Evolutionary conservation across 257 asterid species (phyloP).

Genomic region (Nicotiana attenuata): DNA sequence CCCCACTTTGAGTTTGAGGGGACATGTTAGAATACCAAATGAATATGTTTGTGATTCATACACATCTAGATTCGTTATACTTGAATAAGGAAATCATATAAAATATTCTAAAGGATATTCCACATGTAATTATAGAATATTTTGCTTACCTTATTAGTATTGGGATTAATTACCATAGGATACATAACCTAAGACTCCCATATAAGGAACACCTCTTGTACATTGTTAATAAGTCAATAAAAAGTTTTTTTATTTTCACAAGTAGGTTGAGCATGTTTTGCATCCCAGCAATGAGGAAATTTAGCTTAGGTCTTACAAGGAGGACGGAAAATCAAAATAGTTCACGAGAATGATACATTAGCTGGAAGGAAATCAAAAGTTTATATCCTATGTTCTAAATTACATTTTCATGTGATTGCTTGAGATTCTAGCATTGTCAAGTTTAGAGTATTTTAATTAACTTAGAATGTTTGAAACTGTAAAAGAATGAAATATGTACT

Average conservation of each 20-base stretch:
- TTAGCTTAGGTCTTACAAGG: not conserved
- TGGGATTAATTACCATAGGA: not conserved
- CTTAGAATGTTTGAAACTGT: not conserved
- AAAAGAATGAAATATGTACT: not conserved
- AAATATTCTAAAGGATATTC: not conserved
- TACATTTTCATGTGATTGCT: not conserved
- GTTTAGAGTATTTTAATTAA: not conserved
- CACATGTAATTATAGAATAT: not conserved
- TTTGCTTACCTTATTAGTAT: not conserved
- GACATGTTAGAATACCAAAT: not conserved
- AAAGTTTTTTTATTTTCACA: not conserved
- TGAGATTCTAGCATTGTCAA: not conserved
- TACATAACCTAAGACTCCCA: not conserved
- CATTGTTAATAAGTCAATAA: not conserved
- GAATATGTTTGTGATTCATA: not conserved
- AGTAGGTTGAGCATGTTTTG: not conserved
- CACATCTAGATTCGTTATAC: not conserved
- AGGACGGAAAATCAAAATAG: not conserved
- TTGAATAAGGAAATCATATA: not conserved
- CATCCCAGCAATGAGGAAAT: not conserved
- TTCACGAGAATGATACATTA: not conserved
- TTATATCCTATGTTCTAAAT: not conserved
- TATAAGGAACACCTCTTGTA: not conserved
- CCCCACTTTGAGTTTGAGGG: not conserved
- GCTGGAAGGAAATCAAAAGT: not conserved